Conservation (phyloP, 495 filamentous ascomycete species). For the Podospora tetraspora region DNA sequence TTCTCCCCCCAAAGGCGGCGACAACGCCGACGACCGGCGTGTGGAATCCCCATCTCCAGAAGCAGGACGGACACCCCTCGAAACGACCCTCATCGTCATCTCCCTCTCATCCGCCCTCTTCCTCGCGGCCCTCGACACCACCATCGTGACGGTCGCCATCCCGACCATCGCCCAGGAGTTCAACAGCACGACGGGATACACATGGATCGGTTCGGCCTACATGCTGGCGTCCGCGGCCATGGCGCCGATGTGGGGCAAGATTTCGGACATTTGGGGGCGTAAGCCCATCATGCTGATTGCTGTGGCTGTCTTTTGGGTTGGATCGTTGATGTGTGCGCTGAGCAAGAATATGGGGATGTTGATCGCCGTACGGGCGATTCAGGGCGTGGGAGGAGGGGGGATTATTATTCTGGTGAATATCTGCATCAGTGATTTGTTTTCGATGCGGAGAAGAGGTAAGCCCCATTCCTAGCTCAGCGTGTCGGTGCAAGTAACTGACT, state of each 20-base stretch:
- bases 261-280: conserved; percentile 81
- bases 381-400: conserved; percentile 81
- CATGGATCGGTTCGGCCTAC: conserved; percentile 72
- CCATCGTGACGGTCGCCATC: conserved; percentile 35
- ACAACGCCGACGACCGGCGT: background rate
- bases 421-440: conserved; percentile 74
- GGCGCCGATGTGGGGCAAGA: conserved; percentile 74
- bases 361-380: conserved; percentile 67
- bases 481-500: conserved; percentile 14
- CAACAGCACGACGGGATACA: conserved; percentile 60
- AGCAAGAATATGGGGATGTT: conserved; percentile 66
- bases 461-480: conserved; percentile 3
- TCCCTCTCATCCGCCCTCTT: conserved; percentile 48
- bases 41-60: conserved; percentile 22
- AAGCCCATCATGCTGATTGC: conserved; percentile 73
- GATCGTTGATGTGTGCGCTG: conserved; percentile 65
- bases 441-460: conserved; percentile 55
- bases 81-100: conserved; percentile 36
- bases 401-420: conserved; percentile 78
- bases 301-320: conserved; percentile 69
- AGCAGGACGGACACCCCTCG: conserved; percentile 28
- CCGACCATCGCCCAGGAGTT: conserved; percentile 62
- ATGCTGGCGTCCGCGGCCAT: conserved; percentile 63
- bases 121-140: conserved; percentile 47
- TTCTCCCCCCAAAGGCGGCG: background rate